These are phyloP conservation scores for Theileria luwenshuni DNA, from an alignment of 169 alveolate species.

Conservation along the genomic window DNA sequence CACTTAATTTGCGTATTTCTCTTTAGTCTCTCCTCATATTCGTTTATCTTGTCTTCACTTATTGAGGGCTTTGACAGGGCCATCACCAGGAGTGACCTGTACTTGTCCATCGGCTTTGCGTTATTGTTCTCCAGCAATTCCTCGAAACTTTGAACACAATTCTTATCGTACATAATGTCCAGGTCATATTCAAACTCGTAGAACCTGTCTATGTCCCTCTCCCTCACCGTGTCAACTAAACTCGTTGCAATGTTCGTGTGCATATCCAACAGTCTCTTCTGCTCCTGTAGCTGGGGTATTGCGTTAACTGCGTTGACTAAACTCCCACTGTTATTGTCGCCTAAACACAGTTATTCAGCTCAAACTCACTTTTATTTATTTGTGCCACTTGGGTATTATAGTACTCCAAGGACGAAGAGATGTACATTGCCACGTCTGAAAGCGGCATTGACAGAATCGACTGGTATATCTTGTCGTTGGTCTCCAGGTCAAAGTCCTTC, in stretches of 20 bases:
- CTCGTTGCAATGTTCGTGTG: constrained; percentile 84
- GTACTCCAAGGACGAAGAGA: constrained; percentile 67
- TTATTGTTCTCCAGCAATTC: constrained; percentile 66
- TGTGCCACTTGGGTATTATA: constrained; percentile 71
- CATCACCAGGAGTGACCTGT: constrained; percentile 70
- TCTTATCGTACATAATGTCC: constrained; percentile 70
- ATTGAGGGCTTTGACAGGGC: constrained; percentile 48
- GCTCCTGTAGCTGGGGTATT: constrained; percentile 84
- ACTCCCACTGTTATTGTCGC: constrained; percentile 66
- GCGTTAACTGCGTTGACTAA: constrained; percentile 82
- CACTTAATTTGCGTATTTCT: constrained; percentile 44
- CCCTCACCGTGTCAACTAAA: constrained; percentile 79
- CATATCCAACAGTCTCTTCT: constrained; percentile 80
- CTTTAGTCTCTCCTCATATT: constrained; percentile 62
- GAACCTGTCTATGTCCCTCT: constrained; percentile 77
- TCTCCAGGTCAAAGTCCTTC: constrained; percentile 67
- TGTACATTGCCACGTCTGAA: constrained; percentile 77
- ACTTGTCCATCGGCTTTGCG: constrained; percentile 66
- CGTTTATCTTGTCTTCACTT: constrained; percentile 50
- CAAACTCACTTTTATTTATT: constrained; percentile 43
- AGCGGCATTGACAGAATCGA: constrained; percentile 69
- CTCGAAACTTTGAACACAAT: constrained; percentile 70
- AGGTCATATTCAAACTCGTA: constrained; percentile 78
- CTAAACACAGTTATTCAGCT: neutral
- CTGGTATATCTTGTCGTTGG: constrained; percentile 67